A percentile compares a stretch with the other conserved stretches of the same genome.
Evolutionary conservation across 352 stramenopile genomes (phyloP).

Genomic region (Phytophthora foliorum): DNA sequence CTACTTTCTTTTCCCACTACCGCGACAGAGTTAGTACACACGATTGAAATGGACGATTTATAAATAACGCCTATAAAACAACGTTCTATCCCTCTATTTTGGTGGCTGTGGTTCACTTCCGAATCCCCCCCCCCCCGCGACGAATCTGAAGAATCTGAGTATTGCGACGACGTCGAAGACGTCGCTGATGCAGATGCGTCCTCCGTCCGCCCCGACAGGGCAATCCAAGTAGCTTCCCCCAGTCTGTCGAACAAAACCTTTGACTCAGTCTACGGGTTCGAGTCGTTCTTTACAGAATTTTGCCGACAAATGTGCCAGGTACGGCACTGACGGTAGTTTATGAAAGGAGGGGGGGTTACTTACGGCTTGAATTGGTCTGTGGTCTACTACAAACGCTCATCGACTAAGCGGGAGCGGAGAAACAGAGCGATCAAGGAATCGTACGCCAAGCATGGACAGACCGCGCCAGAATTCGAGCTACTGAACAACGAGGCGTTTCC

Average conservation of each 20-base stretch:
- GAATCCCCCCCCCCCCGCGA: no score
- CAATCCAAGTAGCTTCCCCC: not conserved
- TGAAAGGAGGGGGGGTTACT: not conserved
- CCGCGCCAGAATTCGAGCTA: not conserved
- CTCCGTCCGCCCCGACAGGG: not conserved
- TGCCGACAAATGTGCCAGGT: not conserved
- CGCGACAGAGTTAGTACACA: no score
- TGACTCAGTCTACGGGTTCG: not conserved
- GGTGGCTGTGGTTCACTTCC: no score
- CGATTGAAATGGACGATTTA: no score
- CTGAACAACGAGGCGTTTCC: not conserved
- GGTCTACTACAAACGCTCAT: not conserved
- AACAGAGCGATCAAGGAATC: not conserved
- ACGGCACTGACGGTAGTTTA: not conserved
- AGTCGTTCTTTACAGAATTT: not conserved
- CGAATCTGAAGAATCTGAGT: not conserved
- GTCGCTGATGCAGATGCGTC: not conserved
- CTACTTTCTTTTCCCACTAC: no score
- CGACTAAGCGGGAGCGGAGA: not conserved
- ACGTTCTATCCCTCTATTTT: no score
- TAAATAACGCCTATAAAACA: no score
- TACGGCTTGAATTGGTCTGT: not conserved
- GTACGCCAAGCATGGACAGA: not conserved
- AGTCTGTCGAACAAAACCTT: not conserved
- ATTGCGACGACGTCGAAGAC: not conserved